Conservation (phyloP, 176 grass and related monocot genomes). For the Calamus simplicifolius region DNA sequence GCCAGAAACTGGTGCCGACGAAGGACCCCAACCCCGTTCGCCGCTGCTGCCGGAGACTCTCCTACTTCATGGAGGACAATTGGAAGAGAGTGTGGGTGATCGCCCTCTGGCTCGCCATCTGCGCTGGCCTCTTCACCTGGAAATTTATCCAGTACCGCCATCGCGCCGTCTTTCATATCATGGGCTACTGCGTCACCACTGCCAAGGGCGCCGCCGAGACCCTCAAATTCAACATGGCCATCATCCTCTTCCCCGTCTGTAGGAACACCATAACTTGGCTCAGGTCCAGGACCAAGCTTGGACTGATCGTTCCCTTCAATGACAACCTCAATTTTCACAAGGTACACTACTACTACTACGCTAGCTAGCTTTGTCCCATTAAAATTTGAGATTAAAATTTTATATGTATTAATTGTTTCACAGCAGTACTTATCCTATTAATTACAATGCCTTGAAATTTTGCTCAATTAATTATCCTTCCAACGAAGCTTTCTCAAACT, state of each 20-base stretch:
- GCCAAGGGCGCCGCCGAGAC: conserved; percentile 27
- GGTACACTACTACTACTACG: too few relatives aligned
- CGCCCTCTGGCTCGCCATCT: conserved; percentile 65
- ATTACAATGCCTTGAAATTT: too few relatives aligned
- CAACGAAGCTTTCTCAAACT: too few relatives aligned
- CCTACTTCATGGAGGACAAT: conserved; percentile 94
- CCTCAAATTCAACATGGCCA: conserved; percentile 26
- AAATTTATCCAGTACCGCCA: conserved; percentile 19
- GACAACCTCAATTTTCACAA: conserved; percentile 30
- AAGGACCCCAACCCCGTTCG: conserved; percentile 34
- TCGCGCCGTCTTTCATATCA: conserved; percentile 12
- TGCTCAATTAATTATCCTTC: too few relatives aligned
- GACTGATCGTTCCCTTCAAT: conserved; percentile 17
- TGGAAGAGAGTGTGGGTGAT: conserved; percentile 92
- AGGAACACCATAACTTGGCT: conserved; percentile 28
- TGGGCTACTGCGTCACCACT: conserved; percentile 25
- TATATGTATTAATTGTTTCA: too few relatives aligned
- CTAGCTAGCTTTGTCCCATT: not conserved
- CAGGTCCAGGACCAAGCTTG: conserved; percentile 22
- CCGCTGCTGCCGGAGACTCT: conserved; percentile 12
- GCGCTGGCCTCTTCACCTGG: conserved; percentile 41
- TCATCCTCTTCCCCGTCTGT: conserved; percentile 25
- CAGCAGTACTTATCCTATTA: too few relatives aligned
- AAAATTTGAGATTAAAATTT: too few relatives aligned
- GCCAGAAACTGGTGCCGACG: conserved; percentile 61